These are phyloP conservation scores for Albugo laibachii DNA, from an alignment of 352 stramenopile genomes.

Conservation along the genomic window DNA sequence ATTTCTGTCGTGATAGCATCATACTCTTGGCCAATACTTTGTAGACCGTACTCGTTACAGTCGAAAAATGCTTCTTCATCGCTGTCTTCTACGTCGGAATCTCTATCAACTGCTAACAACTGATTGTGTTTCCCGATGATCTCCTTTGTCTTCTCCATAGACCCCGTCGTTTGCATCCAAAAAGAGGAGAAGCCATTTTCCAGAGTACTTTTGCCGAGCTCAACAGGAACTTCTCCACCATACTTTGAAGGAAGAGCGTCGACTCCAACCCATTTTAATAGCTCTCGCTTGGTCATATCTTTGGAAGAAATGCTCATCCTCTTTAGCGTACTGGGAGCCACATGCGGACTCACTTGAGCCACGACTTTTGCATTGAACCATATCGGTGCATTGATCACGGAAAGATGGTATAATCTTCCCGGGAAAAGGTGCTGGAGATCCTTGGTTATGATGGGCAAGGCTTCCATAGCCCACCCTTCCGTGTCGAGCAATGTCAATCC, in stretches of 20 bases:
- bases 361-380: slow-evolving; percentile 67
- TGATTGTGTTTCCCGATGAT: slow-evolving; percentile 21
- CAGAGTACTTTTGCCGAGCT: slow-evolving; percentile 59
- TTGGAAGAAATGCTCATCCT: slow-evolving; percentile 40
- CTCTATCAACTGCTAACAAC: slow-evolving; percentile 2
- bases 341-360: slow-evolving; percentile 21
- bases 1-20: slow-evolving; percentile 2
- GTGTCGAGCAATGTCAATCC: slow-evolving; percentile 45
- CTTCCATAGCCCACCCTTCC: slow-evolving; percentile 47
- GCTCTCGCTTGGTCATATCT: slow-evolving; percentile 17
- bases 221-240: slow-evolving; percentile 46
- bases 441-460: slow-evolving; percentile 25
- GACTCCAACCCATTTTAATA: slow-evolving; percentile 39
- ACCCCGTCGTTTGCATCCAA: slow-evolving; percentile 41
- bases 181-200: slow-evolving; percentile 42
- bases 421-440: slow-evolving; percentile 40
- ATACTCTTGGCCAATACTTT: slow-evolving; percentile 31
- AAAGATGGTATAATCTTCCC: slow-evolving; percentile 30
- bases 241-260: slow-evolving; percentile 54
- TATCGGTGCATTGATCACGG: slow-evolving; percentile 44
- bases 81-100: slow-evolving; percentile 19
- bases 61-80: slow-evolving; percentile 74
- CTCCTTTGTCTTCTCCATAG: slow-evolving; percentile 52
- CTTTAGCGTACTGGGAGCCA: slow-evolving; percentile 40
- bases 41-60: slow-evolving; percentile 55